Base-by-base conservation (phyloP, 2,329 filamentous ascomycete species). In the Neocucurbitaria cava region DNA sequence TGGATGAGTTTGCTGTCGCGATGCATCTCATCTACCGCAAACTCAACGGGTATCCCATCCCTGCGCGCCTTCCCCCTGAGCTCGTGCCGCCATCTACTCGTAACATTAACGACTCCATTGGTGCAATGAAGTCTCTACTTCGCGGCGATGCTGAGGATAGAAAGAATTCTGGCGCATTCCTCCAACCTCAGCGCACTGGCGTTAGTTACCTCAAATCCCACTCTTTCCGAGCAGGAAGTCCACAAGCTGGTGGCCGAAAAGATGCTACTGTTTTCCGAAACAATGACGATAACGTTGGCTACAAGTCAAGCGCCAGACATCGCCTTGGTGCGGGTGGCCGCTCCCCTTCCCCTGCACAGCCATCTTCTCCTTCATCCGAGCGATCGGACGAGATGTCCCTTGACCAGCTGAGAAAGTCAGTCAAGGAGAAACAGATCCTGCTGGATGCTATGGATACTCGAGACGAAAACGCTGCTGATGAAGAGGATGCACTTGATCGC, bases 11-110 rank as follows among this genome's bases (percentile, higher is more conserved):
- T 72, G 93, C 95, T 8, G 94, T 99, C 47, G 92, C 93, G 9
- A 99, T 99, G 95, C 95, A 99, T 83, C 81, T 99, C 77, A 99
- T 99, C 68, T 99, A 99, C 79, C 86, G 95, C 67, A 96, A 96
- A 74, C 84, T 99, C 48, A 98, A 99, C 69, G 94, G 94, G 31
- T 98, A 98, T 70, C 93, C 94, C 1, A 83, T 98, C 28, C 95
- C 95, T 15, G 90, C 88, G 68, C 88, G 89, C 40, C 83, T 99
- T 10, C 95, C 95, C 8, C 87, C 95, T 0, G 95, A 99, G 80
- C 85, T 99, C 56, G 88, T 98, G 6, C 95, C 95, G 20, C 95
- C 95, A 1, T 98, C 95, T 1, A 96, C 94, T 10, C 87, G 94
- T 61, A 96, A 97, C 75, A 86, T 99, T 68, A 94, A 89, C 66